A percentile compares a stretch with the other conserved stretches of the same genome.
Evolutionary conservation across 2,329 filamentous ascomycete species (phyloP).

Genomic region (Diaporthe citri): DNA sequence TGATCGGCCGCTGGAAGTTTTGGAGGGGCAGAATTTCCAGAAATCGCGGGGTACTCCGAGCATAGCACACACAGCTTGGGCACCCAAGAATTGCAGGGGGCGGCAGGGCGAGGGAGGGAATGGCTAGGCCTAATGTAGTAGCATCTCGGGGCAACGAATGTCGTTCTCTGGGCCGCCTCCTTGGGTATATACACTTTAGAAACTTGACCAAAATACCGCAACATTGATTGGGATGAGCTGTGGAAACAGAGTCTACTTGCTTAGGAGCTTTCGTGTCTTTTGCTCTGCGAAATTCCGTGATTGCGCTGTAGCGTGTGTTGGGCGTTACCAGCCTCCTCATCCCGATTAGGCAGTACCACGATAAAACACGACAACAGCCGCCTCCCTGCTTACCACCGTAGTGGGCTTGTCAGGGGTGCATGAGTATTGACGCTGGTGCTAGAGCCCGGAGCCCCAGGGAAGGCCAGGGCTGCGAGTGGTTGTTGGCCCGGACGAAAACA

Average conservation of each 20-base stretch:
- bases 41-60: conserved; percentile 37
- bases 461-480: conserved; percentile 14
- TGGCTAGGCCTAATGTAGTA: conserved; percentile 14
- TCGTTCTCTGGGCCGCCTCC: neutral
- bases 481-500: conserved; percentile 17
- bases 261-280: neutral
- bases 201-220: neutral
- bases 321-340: neutral
- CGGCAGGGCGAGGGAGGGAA: neutral
- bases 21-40: conserved; percentile 39
- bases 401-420: conserved; percentile 29
- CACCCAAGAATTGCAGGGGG: neutral
- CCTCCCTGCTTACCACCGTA: neutral
- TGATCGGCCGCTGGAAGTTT: conserved; percentile 35
- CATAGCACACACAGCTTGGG: conserved; percentile 13
- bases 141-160: neutral
- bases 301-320: neutral
- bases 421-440: conserved; percentile 16
- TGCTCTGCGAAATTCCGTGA: too few species aligned
- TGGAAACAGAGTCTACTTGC: fast-evolving
- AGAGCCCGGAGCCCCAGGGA: neutral
- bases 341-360: neutral
- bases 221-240: neutral
- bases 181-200: neutral
- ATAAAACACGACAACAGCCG: neutral